Percentiles rank a stretch among this genome's conserved stretches.
phyloP scores from a whole-genome alignment of 805 yeast species.

The Starmerella scarabaei region DNA sequence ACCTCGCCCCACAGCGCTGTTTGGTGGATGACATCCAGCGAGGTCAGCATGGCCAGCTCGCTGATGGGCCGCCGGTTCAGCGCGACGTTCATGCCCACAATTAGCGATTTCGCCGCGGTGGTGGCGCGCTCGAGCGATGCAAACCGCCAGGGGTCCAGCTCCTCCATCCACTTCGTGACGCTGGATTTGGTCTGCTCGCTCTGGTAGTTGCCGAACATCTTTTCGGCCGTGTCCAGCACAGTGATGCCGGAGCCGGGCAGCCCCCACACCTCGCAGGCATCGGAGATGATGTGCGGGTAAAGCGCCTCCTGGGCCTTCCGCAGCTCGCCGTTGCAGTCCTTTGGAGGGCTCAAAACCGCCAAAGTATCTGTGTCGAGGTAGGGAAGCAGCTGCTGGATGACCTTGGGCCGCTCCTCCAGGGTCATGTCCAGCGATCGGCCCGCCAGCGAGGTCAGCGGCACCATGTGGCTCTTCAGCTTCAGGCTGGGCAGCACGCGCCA shows the following conservation, averaged over 20 bases:
- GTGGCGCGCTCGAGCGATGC: constrained; percentile 88
- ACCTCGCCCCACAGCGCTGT: constrained; percentile 95
- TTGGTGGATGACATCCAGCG: constrained; percentile 72
- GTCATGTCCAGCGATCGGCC: constrained; percentile 76
- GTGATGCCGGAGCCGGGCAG: constrained; percentile 30
- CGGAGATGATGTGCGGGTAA: constrained; percentile 60
- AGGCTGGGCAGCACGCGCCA: constrained; percentile 62
- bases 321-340: constrained; percentile 72
- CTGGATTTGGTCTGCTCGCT: constrained; percentile 42
- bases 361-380: constrained; percentile 92
- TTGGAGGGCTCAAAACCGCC: constrained; percentile 65
- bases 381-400: constrained; percentile 50
- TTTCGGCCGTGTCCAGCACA: constrained; percentile 67
- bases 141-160: constrained; percentile 59
- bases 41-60: constrained; percentile 62
- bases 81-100: constrained; percentile 62
- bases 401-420: constrained; percentile 41
- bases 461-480: constrained; percentile 57
- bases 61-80: constrained; percentile 37
- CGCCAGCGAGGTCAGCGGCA: constrained; percentile 79
- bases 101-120: constrained; percentile 69
- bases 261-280: constrained; percentile 46
- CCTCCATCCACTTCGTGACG: constrained; percentile 50
- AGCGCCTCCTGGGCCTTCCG: constrained; percentile 66
- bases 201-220: constrained; percentile 72